Base-by-base conservation (phyloP, 2,329 filamentous ascomycete genomes). In the Talaromyces sp. region DNA sequence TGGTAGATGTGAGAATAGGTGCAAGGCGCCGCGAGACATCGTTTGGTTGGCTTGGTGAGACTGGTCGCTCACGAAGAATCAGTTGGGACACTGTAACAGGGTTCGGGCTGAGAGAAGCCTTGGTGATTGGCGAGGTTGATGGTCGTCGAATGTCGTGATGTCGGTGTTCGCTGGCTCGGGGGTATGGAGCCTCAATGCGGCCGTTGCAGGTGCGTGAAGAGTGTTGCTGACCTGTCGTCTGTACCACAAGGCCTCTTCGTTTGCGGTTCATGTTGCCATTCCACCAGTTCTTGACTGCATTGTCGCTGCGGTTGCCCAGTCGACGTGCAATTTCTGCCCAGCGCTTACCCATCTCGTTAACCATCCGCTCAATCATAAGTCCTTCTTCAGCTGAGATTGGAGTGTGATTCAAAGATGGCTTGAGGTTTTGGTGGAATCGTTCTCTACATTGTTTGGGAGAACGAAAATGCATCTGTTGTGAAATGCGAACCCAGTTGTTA, bases 231-330 rank as follows among this genome's bases (percentile, higher is more conserved):
- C 69, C 13, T 29, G 36, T 45, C 19, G 51, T 53, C 76, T 81
- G 77, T 68, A 80, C 53, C 67, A 72, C 49, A 40, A 79, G 75
- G 61, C 82, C 76, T 69, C 88, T 82, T 73, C 83, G 85, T 72
- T 90, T 85, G 73, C 93, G 88, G 80, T 97, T 97, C 85, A 93
- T 91, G 75, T 90, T 91, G 59, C 93, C 93, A 75, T 97, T 97
- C 91, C 91, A 97, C 92, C 93, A 97, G 78, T 97, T 97, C 86
- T 97, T 97, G 69, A 97, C 92, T 31, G 92, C 91, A 74, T 97
- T 97, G 81, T 97, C 93, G 77, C 93, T 96, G 73, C 93, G 89
- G 69, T 92, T 92, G 63, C 89, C 85, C 22, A 97, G 84, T 54
- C 88, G 84, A 70, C 93, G 86, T 53, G 93, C 92, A 74, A 97